Conservation (phyloP, 2,329 filamentous ascomycete genomes). For the Zymoseptoria pseudotritici region DNA sequence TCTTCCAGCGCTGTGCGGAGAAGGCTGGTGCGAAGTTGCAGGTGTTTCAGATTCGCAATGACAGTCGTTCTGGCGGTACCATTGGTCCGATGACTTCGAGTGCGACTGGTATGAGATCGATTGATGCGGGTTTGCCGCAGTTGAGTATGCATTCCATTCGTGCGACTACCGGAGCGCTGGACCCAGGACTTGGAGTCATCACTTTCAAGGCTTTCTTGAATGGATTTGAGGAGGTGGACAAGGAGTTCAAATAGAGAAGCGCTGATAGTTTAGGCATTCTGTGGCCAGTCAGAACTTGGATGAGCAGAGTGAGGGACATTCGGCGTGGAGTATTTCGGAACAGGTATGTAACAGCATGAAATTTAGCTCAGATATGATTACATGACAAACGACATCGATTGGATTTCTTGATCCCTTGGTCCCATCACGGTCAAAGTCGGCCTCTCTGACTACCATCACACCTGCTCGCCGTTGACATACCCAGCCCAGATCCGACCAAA, state of each 20-base stretch:
- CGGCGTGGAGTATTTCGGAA: too few species aligned
- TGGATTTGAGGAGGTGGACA: constrained; percentile 75
- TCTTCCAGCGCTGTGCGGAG: constrained; percentile 72
- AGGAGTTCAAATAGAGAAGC: constrained; percentile 53
- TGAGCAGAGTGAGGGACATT: background rate
- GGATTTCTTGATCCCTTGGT: too few species aligned
- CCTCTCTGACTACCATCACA: too few species aligned
- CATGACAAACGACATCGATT: background rate
- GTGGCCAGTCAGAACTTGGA: too few species aligned
- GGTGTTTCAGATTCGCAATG: constrained; percentile 91
- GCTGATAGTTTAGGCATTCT: too few species aligned
- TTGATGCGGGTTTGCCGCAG: constrained; percentile 85
- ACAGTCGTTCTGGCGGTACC: constrained; percentile 80
- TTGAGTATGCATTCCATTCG: constrained; percentile 90
- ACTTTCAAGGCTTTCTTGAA: constrained; percentile 88
- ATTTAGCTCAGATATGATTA: background rate
- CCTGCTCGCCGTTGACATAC: too few species aligned
- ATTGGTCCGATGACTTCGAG: constrained; percentile 87
- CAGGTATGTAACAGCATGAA: too few species aligned
- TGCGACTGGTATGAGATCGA: constrained; percentile 70
- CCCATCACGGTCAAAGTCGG: too few species aligned
- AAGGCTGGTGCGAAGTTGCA: constrained; percentile 66
- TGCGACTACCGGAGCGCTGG: constrained; percentile 75
- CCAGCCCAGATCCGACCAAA: too few species aligned
- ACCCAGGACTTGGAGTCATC: constrained; percentile 81